phyloP scores from a whole-genome alignment of 257 asterid genomes.

The Solanum virginianum region DNA sequence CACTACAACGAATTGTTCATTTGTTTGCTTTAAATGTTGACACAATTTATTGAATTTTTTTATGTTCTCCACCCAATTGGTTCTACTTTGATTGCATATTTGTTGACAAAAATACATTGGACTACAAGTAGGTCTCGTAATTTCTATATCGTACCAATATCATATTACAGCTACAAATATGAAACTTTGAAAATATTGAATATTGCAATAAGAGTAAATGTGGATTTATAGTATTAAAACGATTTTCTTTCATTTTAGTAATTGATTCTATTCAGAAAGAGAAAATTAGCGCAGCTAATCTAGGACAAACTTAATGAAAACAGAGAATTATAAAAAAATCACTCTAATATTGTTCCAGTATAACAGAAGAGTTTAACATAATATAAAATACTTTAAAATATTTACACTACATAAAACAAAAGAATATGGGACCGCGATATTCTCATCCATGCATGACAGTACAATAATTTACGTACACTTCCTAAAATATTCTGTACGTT shows the following conservation, averaged over 20 bases:
- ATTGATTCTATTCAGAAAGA: neutral
- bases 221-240: neutral
- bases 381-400: neutral
- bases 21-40: neutral
- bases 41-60: neutral
- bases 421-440: neutral
- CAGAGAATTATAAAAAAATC: neutral
- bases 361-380: neutral
- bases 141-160: neutral
- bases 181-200: neutral
- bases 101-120: neutral
- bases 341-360: neutral
- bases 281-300: neutral
- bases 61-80: fast-evolving
- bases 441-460: neutral
- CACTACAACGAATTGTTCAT: neutral
- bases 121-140: neutral
- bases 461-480: neutral
- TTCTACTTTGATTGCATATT: neutral
- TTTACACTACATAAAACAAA: neutral
- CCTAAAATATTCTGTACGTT: neutral
- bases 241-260: neutral
- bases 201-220: neutral
- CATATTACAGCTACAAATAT: neutral
- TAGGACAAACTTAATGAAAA: neutral